These are phyloP conservation scores for Linnemannia schmuckeri DNA, from an alignment of 192 early-diverging fungal genomes.

Conservation along the genomic window DNA sequence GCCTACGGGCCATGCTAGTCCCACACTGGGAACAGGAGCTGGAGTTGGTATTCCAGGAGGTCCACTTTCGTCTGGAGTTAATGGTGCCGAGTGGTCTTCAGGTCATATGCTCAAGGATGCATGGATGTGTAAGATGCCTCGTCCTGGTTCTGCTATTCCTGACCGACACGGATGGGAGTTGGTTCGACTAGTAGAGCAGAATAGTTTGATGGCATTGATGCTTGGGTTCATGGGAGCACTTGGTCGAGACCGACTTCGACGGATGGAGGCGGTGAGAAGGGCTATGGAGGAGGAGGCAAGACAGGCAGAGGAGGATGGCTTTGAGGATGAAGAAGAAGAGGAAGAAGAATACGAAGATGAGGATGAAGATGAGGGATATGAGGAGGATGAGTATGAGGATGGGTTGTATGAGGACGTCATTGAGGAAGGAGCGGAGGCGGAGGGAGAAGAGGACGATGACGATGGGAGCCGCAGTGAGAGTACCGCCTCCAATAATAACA, in stretches of 20 bases:
- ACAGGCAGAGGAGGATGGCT: background rate
- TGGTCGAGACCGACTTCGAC: slow-evolving; percentile 35
- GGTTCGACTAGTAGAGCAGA: slow-evolving; percentile 63
- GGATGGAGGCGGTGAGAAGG: slow-evolving; percentile 29
- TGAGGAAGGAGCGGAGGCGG: slow-evolving; percentile 1
- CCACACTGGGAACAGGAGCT: slow-evolving; percentile 25
- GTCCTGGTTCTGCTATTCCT: slow-evolving; percentile 29
- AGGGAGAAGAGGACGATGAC: background rate
- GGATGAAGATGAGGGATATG: slow-evolving; percentile 12
- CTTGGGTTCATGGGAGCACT: slow-evolving; percentile 61
- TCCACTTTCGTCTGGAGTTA: background rate
- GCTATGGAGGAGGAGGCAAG: slow-evolving; percentile 26
- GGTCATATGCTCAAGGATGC: slow-evolving; percentile 19
- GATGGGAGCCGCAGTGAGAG: background rate
- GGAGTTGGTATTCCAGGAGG: slow-evolving; percentile 1
- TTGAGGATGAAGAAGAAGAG: slow-evolving; percentile 6
- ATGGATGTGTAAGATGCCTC: slow-evolving; percentile 55
- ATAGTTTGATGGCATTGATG: slow-evolving; percentile 62
- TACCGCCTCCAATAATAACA: background rate
- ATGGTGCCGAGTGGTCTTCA: slow-evolving; percentile 17
- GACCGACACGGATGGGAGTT: slow-evolving; percentile 63
- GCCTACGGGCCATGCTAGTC: slow-evolving; percentile 19
- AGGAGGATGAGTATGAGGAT: slow-evolving; percentile 10
- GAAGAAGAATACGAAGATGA: slow-evolving; percentile 18
- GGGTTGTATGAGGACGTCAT: slow-evolving; percentile 3